Evolutionary conservation across 2,329 filamentous ascomycete species (phyloP), one percentile per base, ranked within the genome.

Genomic region (Xylaria sp.): DNA sequence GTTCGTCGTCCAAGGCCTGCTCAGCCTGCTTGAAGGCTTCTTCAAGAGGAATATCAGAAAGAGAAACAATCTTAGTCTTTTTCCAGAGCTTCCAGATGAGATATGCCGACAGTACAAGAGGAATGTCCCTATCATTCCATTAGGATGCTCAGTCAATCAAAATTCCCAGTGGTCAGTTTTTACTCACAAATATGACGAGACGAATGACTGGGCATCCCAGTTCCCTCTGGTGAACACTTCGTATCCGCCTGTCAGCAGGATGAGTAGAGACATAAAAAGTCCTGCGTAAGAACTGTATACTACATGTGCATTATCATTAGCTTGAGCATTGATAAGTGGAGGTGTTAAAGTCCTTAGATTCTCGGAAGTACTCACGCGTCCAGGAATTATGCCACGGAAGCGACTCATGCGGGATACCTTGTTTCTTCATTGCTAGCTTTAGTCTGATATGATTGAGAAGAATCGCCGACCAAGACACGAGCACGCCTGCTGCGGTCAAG

Each of bases 191-290:
- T 91, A 91, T 0, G 87, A 84, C 0, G 88, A 89, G 1, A 90
- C 83, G 70, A 91, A 91, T 1, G 78, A 80, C 23, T 83, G 83
- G 0, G 86, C 74, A 63, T 85, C 81, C 87, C 88, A 90, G 65
- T 87, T 85, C 2, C 88, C 88, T 41, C 78, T 79, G 1, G 87
- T 88, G 66, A 91, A 91, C 3, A 88, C 86, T 1, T 81, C 75
- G 72, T 93, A 93, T 0, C 91, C 91, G 43, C 88, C 87, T 4
- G 91, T 93, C 46, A 93, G 82, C 3, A 94, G 80, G 67, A 93
- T 90, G 46, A 91, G 78, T 32, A 89, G 80, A 74, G 85, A 87
- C 82, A 90, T 86, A 68, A 83, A 75, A 5, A 94, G 81, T 0
- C 87, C 86, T 9, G 81, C 78, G 72, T 84, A 90, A 0, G 91